Conservation (phyloP, 73 alveolate genomes). For the Paramecium primaurelia region DNA sequence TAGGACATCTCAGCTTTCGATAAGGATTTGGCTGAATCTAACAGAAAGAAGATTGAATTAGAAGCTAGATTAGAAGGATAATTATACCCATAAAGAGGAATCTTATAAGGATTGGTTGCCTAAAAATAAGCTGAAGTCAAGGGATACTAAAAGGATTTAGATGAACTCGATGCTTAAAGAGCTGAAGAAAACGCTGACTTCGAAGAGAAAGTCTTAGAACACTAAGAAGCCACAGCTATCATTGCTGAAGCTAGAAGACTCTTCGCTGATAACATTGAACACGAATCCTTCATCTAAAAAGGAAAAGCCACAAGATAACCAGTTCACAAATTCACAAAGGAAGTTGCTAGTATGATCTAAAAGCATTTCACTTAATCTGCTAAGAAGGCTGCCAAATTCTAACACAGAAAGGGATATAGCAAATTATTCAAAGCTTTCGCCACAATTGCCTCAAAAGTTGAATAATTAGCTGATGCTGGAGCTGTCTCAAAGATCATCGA, state of each 20-base stretch:
- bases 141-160: slow-evolving; percentile 50
- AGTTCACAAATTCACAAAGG: slow-evolving; percentile 33
- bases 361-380: slow-evolving; percentile 43
- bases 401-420: slow-evolving; percentile 55
- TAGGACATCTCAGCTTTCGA: slow-evolving; percentile 44
- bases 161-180: slow-evolving; percentile 44
- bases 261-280: slow-evolving; percentile 47
- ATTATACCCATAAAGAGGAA: slow-evolving; percentile 45
- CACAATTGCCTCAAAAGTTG: slow-evolving; percentile 49
- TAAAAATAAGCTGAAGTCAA: slow-evolving; percentile 21
- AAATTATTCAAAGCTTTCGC: slow-evolving; percentile 47
- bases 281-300: slow-evolving; percentile 34
- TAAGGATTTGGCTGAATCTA: slow-evolving; percentile 50
- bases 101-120: slow-evolving; percentile 18
- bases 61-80: slow-evolving; percentile 54
- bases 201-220: slow-evolving; percentile 51
- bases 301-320: slow-evolving; percentile 18
- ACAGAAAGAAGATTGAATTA: slow-evolving; percentile 36
- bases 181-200: slow-evolving; percentile 39
- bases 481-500: slow-evolving; percentile 43
- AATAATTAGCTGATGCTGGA: slow-evolving; percentile 54
- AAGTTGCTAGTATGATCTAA: slow-evolving; percentile 36
- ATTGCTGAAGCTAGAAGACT: slow-evolving; percentile 50
- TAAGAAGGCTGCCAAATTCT: slow-evolving; percentile 42
- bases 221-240: slow-evolving; percentile 53